phyloP scores from a whole-genome alignment of 2,329 filamentous ascomycete genomes.

The Epichloe typhina region DNA sequence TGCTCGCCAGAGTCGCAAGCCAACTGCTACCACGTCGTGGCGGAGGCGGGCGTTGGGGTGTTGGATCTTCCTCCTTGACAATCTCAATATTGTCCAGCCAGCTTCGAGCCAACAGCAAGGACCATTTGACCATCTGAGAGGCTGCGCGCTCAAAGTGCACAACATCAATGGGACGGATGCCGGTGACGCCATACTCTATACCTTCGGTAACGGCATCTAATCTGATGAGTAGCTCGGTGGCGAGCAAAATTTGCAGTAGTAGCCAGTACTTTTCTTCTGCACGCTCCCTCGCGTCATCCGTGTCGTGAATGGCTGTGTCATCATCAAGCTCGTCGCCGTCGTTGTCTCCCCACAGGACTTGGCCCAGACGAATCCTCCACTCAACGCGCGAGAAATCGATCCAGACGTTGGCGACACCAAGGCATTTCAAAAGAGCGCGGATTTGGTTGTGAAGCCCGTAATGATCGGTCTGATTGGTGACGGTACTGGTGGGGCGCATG shows the following conservation, averaged over 20 bases:
- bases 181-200: constrained; percentile 39
- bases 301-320: constrained; percentile 36
- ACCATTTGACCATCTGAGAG: constrained; percentile 52
- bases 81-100: constrained; percentile 59
- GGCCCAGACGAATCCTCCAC: constrained; percentile 60
- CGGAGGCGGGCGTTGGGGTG: constrained; percentile 5
- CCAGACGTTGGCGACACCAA: constrained; percentile 56
- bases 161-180: constrained; percentile 41
- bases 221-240: constrained; percentile 51
- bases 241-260: constrained; percentile 49
- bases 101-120: constrained; percentile 46
- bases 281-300: constrained; percentile 34
- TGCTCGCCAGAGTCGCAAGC: constrained; percentile 45
- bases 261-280: constrained; percentile 55
- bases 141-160: constrained; percentile 49
- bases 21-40: constrained; percentile 25
- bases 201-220: constrained; percentile 50
- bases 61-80: constrained; percentile 26
- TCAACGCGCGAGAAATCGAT: constrained; percentile 62
- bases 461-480: constrained; percentile 44
- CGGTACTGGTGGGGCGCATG: constrained; percentile 41
- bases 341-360: constrained; percentile 52
- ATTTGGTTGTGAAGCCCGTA: constrained; percentile 58
- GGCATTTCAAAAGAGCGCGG: constrained; percentile 50
- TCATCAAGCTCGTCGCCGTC: constrained; percentile 40